Evolutionary conservation across 2,329 filamentous ascomycete genomes (phyloP).

Genomic region (Colletotrichum sp.): DNA sequence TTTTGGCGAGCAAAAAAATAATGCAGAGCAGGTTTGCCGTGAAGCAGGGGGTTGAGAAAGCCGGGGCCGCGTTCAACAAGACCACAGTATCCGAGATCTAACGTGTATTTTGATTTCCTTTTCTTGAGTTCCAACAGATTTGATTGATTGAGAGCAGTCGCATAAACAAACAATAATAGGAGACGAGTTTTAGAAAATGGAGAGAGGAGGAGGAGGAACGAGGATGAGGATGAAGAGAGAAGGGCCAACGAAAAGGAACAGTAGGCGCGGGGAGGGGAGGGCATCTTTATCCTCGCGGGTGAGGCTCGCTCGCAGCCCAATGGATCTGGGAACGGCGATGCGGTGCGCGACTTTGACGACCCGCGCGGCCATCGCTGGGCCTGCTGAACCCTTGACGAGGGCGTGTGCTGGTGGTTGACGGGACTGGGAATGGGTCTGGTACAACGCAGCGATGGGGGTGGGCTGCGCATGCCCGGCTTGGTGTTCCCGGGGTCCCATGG

Average conservation of each 20-base stretch:
- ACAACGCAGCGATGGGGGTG: slow-evolving; percentile 14
- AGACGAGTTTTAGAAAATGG: neutral
- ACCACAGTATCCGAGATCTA: slow-evolving; percentile 29
- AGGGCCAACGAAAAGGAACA: slow-evolving; percentile 12
- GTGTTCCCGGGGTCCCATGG: slow-evolving; percentile 2
- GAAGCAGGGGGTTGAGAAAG: slow-evolving; percentile 22
- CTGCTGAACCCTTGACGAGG: neutral
- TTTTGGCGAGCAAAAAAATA: neutral
- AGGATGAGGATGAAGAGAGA: slow-evolving; percentile 16
- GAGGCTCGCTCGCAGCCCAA: slow-evolving; percentile 22
- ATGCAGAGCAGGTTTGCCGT: slow-evolving; percentile 17
- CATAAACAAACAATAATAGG: slow-evolving; percentile 8
- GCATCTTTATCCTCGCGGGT: slow-evolving; percentile 21
- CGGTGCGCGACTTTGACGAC: slow-evolving; percentile 20
- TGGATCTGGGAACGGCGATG: slow-evolving; percentile 21
- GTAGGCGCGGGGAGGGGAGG: slow-evolving; percentile 17
- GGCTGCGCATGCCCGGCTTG: slow-evolving; percentile 8
- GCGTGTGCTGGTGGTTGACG: neutral
- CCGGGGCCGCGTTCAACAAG: slow-evolving; percentile 23
- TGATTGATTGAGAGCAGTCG: neutral
- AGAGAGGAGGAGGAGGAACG: neutral
- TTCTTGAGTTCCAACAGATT: slow-evolving; percentile 12
- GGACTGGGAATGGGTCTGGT: neutral
- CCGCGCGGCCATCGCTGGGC: neutral
- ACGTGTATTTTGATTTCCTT: neutral